phyloP scores from a whole-genome alignment of 257 asterid genomes.

The Datura wrightii region DNA sequence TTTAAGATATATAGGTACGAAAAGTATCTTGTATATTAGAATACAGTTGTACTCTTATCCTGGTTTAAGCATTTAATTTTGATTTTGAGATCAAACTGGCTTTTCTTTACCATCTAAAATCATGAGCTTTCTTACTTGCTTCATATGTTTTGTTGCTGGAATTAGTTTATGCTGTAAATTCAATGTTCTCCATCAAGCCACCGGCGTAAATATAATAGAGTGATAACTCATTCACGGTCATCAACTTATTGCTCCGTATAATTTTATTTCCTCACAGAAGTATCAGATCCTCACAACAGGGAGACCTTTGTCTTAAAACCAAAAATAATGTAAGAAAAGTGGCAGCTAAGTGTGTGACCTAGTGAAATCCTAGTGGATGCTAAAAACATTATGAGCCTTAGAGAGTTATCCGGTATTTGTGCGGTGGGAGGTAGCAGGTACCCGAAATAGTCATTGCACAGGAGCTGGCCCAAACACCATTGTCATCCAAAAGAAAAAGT shows the following conservation, averaged over 20 bases:
- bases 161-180: background rate
- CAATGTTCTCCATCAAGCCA: background rate
- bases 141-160: background rate
- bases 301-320: background rate
- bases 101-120: constrained; percentile 6
- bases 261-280: background rate
- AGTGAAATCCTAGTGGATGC: background rate
- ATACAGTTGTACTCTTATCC: background rate
- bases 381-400: background rate
- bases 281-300: background rate
- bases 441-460: background rate
- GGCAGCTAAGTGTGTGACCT: background rate
- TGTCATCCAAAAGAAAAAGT: background rate
- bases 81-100: background rate
- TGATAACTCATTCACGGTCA: background rate
- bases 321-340: background rate
- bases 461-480: background rate
- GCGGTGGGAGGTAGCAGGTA: background rate
- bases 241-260: constrained; percentile 15
- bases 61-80: constrained; percentile 1
- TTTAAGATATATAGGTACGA: background rate
- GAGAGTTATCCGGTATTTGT: background rate
- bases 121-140: background rate
- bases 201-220: background rate
- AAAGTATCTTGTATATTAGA: background rate